Evolutionary conservation across 208 protist genomes (phyloP).

Genomic region (Trypanosoma mega): DNA sequence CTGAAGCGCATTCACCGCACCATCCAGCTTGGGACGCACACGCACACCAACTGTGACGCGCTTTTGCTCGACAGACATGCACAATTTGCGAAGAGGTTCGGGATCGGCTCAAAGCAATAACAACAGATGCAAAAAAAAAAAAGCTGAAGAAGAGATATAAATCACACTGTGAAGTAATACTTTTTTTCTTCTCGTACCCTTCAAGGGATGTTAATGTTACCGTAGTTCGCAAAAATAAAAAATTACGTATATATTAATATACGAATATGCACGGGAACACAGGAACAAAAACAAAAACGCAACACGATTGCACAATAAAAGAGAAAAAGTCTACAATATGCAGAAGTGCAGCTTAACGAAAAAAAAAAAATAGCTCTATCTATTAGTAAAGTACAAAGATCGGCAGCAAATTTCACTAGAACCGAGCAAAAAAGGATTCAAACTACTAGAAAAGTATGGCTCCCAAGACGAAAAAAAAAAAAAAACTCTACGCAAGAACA

Average conservation of each 20-base stretch:
- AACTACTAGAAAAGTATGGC: neutral
- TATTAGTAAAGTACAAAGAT: too few relatives aligned
- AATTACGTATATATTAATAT: too few relatives aligned
- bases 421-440: too few relatives aligned
- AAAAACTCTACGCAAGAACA: neutral
- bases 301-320: neutral
- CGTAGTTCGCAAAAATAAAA: slow-evolving; percentile 2
- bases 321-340: slow-evolving; percentile 1
- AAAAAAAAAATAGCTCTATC: too few relatives aligned
- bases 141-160: too few relatives aligned
- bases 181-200: neutral
- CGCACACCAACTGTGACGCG: slow-evolving; percentile 85
- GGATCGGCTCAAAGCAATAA: too few relatives aligned
- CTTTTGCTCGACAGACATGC: slow-evolving; percentile 22
- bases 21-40: slow-evolving; percentile 73
- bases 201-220: neutral
- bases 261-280: slow-evolving; percentile 1
- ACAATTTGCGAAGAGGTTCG: too few relatives aligned
- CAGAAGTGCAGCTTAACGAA: neutral
- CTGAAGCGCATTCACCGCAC: slow-evolving; percentile 49
- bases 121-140: too few relatives aligned
- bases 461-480: neutral
- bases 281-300: slow-evolving; percentile 16
- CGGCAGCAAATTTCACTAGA: too few relatives aligned
- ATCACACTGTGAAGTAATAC: too few relatives aligned